Percentiles rank a stretch among this genome's conserved stretches.
Evolutionary conservation across 1,139 yeast genomes (phyloP).

Genomic region (Candida sojae): DNA sequence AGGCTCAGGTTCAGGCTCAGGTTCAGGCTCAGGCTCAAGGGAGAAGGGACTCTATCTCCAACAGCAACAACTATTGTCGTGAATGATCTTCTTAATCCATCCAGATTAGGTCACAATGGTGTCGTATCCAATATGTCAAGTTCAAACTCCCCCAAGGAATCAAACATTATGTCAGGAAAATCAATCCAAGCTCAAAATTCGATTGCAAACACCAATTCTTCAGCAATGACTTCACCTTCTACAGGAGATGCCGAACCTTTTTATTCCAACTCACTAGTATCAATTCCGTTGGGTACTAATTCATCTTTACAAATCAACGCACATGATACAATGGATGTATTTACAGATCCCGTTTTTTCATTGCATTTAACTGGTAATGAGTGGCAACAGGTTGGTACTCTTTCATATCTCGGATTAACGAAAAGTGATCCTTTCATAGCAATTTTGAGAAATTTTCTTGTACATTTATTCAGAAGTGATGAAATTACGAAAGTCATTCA

Average conservation of each 20-base stretch:
- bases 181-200: neutral
- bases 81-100: conserved; percentile 2
- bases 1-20: neutral
- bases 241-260: conserved; percentile 17
- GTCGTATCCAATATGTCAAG: neutral
- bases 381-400: conserved; percentile 46
- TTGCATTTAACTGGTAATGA: conserved; percentile 39
- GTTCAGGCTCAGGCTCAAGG: neutral
- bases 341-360: conserved; percentile 40
- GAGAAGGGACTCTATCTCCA: conserved; percentile 6
- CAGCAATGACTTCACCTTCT: conserved; percentile 5
- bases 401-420: conserved; percentile 45
- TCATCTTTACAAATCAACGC: conserved; percentile 37
- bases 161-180: neutral
- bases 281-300: conserved; percentile 41
- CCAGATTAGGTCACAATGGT: neutral
- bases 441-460: conserved; percentile 38
- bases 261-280: conserved; percentile 19
- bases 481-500: conserved; percentile 35
- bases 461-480: conserved; percentile 36
- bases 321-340: conserved; percentile 35
- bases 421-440: conserved; percentile 46
- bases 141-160: neutral
- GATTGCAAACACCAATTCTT: neutral
- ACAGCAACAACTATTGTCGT: conserved; percentile 1